Evolutionary conservation across 2,329 filamentous ascomycete genomes (phyloP).

Genomic region (Hypoxylon sp.): DNA sequence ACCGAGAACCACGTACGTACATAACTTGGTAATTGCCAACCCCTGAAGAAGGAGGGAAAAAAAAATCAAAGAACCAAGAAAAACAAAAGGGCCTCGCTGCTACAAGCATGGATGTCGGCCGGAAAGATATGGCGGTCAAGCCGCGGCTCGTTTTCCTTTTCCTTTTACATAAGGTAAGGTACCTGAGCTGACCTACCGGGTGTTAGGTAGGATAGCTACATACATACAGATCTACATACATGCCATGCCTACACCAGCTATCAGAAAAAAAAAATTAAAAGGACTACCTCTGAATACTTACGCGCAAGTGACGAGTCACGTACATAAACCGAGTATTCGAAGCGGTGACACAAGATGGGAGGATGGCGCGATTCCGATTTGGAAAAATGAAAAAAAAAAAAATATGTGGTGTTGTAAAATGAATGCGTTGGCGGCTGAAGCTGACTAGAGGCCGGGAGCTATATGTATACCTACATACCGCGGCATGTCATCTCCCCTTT

Average conservation of each 20-base stretch:
- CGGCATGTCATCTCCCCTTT: constrained; percentile 1
- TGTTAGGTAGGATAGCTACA: not conserved
- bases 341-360: constrained; percentile 28
- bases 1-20: constrained; percentile 13
- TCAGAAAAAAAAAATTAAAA: not conserved
- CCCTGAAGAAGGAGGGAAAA: constrained; percentile 12
- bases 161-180: constrained; percentile 12
- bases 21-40: constrained; percentile 21
- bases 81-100: constrained; percentile 11
- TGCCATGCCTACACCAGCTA: not conserved
- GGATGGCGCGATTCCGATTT: constrained; percentile 10
- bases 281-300: not conserved
- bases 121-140: constrained; percentile 27
- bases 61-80: not conserved
- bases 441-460: constrained; percentile 7
- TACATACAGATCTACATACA: constrained; percentile 1
- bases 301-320: constrained; percentile 23
- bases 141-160: not conserved
- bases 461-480: constrained; percentile 28
- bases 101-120: constrained; percentile 17
- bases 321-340: constrained; percentile 15
- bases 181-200: not conserved
- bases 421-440: constrained; percentile 6
- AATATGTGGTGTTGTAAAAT: constrained; percentile 11
- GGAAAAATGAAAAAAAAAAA: constrained; percentile 11